Evolutionary conservation across 2,329 filamentous ascomycete species (phyloP), one percentile per base, ranked within the genome.

Genomic region (Sphaerulina musiva): DNA sequence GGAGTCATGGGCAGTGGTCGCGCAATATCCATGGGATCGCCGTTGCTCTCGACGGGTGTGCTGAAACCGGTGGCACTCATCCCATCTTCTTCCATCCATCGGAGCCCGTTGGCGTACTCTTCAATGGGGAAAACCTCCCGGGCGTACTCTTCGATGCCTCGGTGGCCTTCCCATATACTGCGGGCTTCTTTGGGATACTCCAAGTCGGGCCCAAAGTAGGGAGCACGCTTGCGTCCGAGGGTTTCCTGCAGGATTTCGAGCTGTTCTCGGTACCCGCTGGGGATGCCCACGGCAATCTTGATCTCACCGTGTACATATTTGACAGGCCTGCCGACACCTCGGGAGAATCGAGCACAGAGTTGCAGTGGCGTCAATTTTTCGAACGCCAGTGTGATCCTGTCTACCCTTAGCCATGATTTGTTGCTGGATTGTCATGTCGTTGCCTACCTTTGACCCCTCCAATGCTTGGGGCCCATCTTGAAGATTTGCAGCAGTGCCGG

Each of bases 61-160:
- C 53, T 57, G n/a, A 51, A 44, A 5, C 56, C 53, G 2, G 55
- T 58, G 8, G 45, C 42, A 17, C 55, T 50, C 40, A 48, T 45
- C 29, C 66, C 66, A 59, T 73, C 71, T 68, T 79, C 76, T 58
- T 76, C 74, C 92, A 96, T 97, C 93, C 93, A 98, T 12, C 86
- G 89, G 66, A 93, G 74, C 4, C 92, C 92, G 69, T 97, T 97
- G 32, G 90, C 89, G 63, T 91, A 86, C 73, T 98, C 93, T 71
- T 98, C 93, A 10, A 96, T 80, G 0, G 89, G 89, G 65, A 97
- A 97, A 29, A 95, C 90, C 69, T 97, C 93, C 46, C 87, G 80
- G 1, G 92, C 92, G 69, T 97, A 98, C 72, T 97, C 93, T 68
- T 96, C 90, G 62, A 97, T 80, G 31, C 89, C 87, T 51, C 93